Evolutionary conservation across 1,284 basidiomycete species (phyloP), one percentile per base, ranked within the genome.

Genomic region (Cutaneotrichosporon spelunceum): DNA sequence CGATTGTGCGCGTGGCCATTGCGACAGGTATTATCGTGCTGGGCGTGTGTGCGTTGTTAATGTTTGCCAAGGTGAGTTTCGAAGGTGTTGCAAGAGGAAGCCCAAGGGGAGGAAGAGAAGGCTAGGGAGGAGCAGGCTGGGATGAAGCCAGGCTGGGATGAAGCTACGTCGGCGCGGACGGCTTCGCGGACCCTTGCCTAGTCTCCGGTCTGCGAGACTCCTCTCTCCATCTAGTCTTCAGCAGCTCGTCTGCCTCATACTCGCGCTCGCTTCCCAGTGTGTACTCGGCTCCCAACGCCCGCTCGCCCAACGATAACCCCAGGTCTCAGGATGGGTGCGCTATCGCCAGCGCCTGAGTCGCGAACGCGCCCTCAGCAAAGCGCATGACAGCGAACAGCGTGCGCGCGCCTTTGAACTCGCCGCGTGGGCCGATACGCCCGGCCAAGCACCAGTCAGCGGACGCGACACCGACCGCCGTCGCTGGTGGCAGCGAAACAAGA

Each of bases 11-110:
- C 42, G 71, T 71, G 16, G 73, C 76, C 24, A 66, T 76, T 7
- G 76, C 73, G 9, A 72, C 74, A 0, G 73, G 76, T 56, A 68
- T 78, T 33, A 78, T 78, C 56, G 71, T 78, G 6, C 53, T 78
- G 8, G 68, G 58, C 45, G 55, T 78, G 10, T 66, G 64, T 14
- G 74, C 69, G 3, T 29, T 75, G 19, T 62, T 76, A 10, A 33
- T 76, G 19, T 73, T 71, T 45, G 62, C 75, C 62, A 78, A 76
- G 67, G 76, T 76, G 52, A 49, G 71, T 66, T 2, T 4, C 2
- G n/a, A n/a, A n/a, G n/a, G n/a, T n/a, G n/a, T n/a, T n/a, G n/a
- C n/a, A n/a, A n/a, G n/a, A n/a, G n/a, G n/a, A n/a, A n/a, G n/a
- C n/a, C n/a, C n/a, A n/a, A n/a, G n/a, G n/a, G n/a, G n/a, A n/a